A percentile compares a stretch with the other conserved stretches of the same genome.
phyloP scores from a whole-genome alignment of 805 yeast genomes.

The Blastobotrys robertii region DNA sequence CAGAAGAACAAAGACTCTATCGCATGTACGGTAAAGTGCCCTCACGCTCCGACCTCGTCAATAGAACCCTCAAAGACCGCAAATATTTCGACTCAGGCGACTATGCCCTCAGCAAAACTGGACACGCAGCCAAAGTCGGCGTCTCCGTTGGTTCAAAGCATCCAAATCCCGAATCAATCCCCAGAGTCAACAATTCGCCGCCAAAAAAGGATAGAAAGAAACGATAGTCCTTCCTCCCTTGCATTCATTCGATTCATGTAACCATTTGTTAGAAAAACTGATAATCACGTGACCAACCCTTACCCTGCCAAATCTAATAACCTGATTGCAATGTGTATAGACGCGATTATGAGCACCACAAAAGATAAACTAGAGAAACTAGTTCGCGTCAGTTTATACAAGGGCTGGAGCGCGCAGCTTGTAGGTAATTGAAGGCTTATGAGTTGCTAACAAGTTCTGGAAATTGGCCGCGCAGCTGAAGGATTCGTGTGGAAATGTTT shows the following conservation, averaged over 20 bases:
- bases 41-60: constrained; percentile 62
- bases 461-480: constrained; percentile 24
- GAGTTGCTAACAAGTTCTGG: constrained; percentile 12
- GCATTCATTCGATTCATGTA: not conserved
- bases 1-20: constrained; percentile 72
- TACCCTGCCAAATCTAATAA: no score
- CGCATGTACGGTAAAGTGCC: constrained; percentile 82
- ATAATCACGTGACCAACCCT: no score
- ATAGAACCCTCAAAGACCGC: constrained; percentile 66
- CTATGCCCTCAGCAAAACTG: constrained; percentile 60
- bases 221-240: not conserved
- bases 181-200: constrained; percentile 9
- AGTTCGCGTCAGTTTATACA: constrained; percentile 9
- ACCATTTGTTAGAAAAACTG: not conserved
- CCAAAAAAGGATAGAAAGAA: not conserved
- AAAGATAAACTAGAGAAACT: constrained; percentile 15
- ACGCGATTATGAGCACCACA: not conserved
- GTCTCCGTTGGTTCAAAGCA: constrained; percentile 23
- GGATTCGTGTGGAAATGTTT: constrained; percentile 13
- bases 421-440: constrained; percentile 4
- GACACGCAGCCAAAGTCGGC: constrained; percentile 24
- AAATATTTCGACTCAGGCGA: constrained; percentile 93
- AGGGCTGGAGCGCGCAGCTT: constrained; percentile 12
- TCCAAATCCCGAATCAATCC: constrained; percentile 21
- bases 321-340: no score